Conservation (phyloP, 768 basidiomycete species). For the Pholiota conissans region DNA sequence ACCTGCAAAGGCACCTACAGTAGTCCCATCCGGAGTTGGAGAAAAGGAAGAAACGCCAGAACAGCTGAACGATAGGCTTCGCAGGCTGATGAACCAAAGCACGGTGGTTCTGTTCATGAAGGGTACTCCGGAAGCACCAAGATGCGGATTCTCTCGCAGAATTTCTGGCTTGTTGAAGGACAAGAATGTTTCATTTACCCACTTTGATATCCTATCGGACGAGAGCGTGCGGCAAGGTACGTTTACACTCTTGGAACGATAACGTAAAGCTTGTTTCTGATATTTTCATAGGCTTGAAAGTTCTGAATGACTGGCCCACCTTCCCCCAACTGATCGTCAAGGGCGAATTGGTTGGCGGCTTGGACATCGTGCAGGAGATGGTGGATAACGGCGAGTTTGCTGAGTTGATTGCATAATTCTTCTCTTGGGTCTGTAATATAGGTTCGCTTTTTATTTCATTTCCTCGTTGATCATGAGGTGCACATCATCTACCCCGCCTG, state of each 20-base stretch:
- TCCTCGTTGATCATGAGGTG: background rate
- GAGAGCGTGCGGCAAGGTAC: constrained; percentile 80
- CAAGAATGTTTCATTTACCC: constrained; percentile 62
- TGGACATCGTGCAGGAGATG: constrained; percentile 93
- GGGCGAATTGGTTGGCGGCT: constrained; percentile 92
- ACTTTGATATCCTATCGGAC: constrained; percentile 84
- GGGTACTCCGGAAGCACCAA: constrained; percentile 72
- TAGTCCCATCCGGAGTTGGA: constrained; percentile 14
- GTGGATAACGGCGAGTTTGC: constrained; percentile 74
- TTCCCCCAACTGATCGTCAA: constrained; percentile 85
- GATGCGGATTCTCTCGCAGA: constrained; percentile 84
- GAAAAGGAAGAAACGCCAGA: constrained; percentile 55
- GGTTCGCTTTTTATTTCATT: constrained; percentile 9
- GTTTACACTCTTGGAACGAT: constrained; percentile 17
- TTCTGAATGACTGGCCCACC: constrained; percentile 88
- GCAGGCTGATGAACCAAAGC: constrained; percentile 73
- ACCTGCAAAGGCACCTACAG: constrained; percentile 32
- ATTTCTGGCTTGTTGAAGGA: constrained; percentile 68
- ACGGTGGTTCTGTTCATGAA: constrained; percentile 91
- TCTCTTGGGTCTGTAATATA: constrained; percentile 4
- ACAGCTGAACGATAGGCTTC: constrained; percentile 65
- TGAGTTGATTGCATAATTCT: constrained; percentile 35
- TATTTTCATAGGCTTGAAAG: constrained; percentile 55
- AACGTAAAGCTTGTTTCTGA: background rate
- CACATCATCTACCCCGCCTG: background rate